A percentile compares a stretch with the other conserved stretches of the same genome.
These are phyloP conservation scores for Bromus sterilis DNA, from an alignment of 176 grass and related monocot species.

Conservation along the genomic window DNA sequence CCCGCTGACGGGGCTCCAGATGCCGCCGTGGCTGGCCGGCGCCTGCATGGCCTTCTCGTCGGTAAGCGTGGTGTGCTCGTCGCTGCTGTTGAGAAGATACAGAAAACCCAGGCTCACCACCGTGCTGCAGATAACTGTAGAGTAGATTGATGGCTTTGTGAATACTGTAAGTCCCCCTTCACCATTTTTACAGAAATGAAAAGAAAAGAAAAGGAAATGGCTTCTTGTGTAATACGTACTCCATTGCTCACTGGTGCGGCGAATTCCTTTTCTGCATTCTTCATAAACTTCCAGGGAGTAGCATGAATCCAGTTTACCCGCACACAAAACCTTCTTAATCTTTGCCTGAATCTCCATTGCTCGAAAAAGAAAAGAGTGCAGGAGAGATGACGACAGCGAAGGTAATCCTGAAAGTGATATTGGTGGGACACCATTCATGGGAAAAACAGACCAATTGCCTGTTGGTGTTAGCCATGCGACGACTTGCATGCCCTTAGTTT, in stretches of 20 bases:
- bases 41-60: constrained; percentile 97
- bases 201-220: constrained; percentile 10
- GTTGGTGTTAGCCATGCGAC: no score
- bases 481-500: no score
- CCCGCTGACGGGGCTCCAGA: constrained; percentile 62
- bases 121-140: constrained; percentile 92
- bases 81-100: constrained; percentile 79
- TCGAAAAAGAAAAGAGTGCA: no score
- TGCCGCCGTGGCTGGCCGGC: constrained; percentile 97
- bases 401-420: no score
- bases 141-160: constrained; percentile 26
- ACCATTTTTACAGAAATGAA: constrained; percentile 26
- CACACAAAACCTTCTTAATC: no score
- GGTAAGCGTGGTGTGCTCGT: constrained; percentile 85
- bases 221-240: neutral
- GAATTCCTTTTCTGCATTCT: neutral
- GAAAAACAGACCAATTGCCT: no score
- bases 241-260: neutral
- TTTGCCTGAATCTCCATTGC: no score
- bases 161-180: constrained; percentile 18
- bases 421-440: no score
- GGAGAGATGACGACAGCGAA: no score
- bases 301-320: no score
- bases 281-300: no score
- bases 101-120: constrained; percentile 88